Conservation (phyloP, 306 rosid species). For the Bauhinia variegata region DNA sequence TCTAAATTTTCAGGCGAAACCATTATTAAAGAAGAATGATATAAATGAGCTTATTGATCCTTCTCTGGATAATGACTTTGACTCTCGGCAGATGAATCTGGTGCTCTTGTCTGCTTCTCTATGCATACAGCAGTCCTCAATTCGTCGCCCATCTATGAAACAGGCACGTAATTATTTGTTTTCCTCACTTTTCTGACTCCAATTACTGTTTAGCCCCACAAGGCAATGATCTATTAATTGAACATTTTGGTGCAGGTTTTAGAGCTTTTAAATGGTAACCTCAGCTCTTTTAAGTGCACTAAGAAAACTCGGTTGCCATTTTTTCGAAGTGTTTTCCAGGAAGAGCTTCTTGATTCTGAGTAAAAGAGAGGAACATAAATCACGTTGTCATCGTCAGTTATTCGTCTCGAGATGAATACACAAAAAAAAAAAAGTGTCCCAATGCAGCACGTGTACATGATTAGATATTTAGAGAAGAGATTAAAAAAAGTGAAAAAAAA, state of each 20-base stretch:
- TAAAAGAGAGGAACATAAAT: too few species aligned
- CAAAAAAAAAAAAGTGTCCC: too few species aligned
- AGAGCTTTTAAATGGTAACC: constrained; percentile 73
- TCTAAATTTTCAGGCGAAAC: constrained; percentile 68
- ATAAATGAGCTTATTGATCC: constrained; percentile 66
- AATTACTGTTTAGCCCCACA: too few species aligned
- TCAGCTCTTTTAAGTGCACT: constrained; percentile 68
- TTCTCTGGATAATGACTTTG: constrained; percentile 54
- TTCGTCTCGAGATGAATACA: too few species aligned
- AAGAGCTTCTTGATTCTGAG: constrained; percentile 58
- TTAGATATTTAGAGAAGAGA: not conserved
- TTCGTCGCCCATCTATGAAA: constrained; percentile 77
- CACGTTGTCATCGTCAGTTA: too few species aligned
- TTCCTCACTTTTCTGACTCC: too few species aligned
- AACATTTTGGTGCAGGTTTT: constrained; percentile 61
- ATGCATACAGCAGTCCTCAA: constrained; percentile 82
- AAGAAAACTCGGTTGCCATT: constrained; percentile 62
- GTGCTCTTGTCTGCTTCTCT: constrained; percentile 76
- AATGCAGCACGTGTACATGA: constrained; percentile 44
- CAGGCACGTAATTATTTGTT: too few species aligned
- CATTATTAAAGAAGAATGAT: constrained; percentile 73
- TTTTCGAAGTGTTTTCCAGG: constrained; percentile 60
- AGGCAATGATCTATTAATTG: too few species aligned
- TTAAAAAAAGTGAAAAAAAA: too few species aligned
- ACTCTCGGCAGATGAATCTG: constrained; percentile 60